Conservation (phyloP, 805 yeast species). For the Zygotorulaspora florentina region DNA sequence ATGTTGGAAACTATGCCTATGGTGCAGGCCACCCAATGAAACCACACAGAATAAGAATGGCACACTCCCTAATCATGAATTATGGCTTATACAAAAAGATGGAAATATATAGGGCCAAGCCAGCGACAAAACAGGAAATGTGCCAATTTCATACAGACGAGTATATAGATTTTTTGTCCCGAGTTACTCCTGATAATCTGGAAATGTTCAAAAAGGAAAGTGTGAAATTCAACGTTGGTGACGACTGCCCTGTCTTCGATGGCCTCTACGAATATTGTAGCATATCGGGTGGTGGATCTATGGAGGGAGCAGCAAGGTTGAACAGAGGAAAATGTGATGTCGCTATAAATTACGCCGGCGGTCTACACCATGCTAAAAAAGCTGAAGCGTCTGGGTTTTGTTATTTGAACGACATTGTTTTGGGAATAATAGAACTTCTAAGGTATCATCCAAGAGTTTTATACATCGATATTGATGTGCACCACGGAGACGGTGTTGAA, state of each 20-base stretch:
- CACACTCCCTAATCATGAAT: constrained; percentile 94
- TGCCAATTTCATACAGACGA: constrained; percentile 98
- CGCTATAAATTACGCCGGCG: constrained; percentile 96
- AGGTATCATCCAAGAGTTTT: constrained; percentile 89
- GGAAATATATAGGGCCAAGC: constrained; percentile 96
- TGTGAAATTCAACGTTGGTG: constrained; percentile 85
- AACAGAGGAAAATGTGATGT: constrained; percentile 86
- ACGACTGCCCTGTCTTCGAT: constrained; percentile 92
- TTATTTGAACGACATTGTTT: constrained; percentile 89
- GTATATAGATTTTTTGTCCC: constrained; percentile 83
- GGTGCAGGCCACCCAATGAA: constrained; percentile 99
- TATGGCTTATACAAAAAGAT: constrained; percentile 93
- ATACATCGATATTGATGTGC: constrained; percentile 91
- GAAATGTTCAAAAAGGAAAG: constrained; percentile 85
- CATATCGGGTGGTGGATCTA: constrained; percentile 87
- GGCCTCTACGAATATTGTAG: constrained; percentile 90
- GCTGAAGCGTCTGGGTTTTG: constrained; percentile 94
- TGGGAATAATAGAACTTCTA: constrained; percentile 78
- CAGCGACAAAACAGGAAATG: constrained; percentile 97
- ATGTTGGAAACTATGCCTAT: constrained; percentile 95
- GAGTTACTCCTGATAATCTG: constrained; percentile 89
- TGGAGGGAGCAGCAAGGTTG: constrained; percentile 86
- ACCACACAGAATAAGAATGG: constrained; percentile 98
- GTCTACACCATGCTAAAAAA: constrained; percentile 94
- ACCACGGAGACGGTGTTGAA: constrained; percentile 98